Conservation (phyloP, 2,329 filamentous ascomycete genomes). For the Teratosphaeria epicoccoides region DNA sequence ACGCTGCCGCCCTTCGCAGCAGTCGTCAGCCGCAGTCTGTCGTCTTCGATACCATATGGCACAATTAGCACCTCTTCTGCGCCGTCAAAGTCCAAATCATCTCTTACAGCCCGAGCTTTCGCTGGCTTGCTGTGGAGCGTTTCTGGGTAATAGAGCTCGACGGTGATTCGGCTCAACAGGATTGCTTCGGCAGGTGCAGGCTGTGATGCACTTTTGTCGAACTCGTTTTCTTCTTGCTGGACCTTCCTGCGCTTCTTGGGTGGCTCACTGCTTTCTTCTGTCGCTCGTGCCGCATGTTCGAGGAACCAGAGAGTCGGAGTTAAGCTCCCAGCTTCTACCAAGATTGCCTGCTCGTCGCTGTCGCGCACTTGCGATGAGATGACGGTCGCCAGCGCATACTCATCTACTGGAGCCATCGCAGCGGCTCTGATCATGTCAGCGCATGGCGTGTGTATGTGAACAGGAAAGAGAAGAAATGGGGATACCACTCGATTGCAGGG, state of each 20-base stretch:
- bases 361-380: constrained; percentile 18
- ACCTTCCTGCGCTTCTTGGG: constrained; percentile 18
- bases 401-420: constrained; percentile 5
- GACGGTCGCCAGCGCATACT: constrained; percentile 16
- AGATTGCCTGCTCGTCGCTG: constrained; percentile 15
- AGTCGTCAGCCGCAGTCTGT: constrained; percentile 13
- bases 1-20: constrained; percentile 9
- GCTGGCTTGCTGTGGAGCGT: constrained; percentile 7
- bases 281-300: constrained; percentile 10
- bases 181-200: constrained; percentile 8
- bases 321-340: constrained; percentile 24
- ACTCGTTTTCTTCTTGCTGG: not conserved
- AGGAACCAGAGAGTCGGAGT: constrained; percentile 23
- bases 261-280: constrained; percentile 7
- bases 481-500: not conserved
- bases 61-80: constrained; percentile 11
- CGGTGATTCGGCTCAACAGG: constrained; percentile 14
- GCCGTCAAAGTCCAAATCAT: constrained; percentile 15
- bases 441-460: not conserved
- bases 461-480: not conserved
- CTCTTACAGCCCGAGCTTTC: constrained; percentile 5
- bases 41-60: constrained; percentile 9
- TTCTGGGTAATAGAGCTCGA: constrained; percentile 22
- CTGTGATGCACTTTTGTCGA: no score
- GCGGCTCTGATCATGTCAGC: not conserved